phyloP scores from a whole-genome alignment of 2,329 filamentous ascomycete genomes.

The Sporothrix dimorphospora region DNA sequence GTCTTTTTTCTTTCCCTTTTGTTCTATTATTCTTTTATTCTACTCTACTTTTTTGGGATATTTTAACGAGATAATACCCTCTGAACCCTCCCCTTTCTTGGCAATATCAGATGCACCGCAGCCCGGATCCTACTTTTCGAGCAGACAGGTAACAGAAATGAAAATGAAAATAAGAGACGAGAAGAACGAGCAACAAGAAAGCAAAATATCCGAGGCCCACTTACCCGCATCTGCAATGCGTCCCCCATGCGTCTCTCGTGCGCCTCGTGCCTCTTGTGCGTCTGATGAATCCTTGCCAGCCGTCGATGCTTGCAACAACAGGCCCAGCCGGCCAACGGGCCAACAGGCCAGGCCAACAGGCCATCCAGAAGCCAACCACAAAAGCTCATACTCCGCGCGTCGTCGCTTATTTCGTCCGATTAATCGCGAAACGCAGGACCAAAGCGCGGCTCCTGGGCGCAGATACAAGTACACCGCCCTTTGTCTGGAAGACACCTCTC shows the following conservation, averaged over 20 bases:
- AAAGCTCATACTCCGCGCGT: neutral
- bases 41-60: neutral
- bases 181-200: neutral
- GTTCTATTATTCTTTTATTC: no score
- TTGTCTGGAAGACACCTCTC: neutral
- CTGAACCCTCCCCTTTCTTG: no score
- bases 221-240: slow-evolving; percentile 18
- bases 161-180: neutral
- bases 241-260: slow-evolving; percentile 4
- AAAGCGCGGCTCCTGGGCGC: neutral
- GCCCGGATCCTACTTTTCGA: neutral
- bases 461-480: slow-evolving; percentile 2
- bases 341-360: slow-evolving; percentile 15
- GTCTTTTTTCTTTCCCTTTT: neutral
- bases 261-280: slow-evolving; percentile 9
- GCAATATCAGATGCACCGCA: neutral
- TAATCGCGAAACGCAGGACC: slow-evolving; percentile 22
- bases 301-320: neutral
- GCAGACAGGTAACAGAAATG: neutral
- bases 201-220: neutral
- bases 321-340: neutral
- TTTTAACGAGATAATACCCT: neutral
- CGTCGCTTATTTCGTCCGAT: slow-evolving; percentile 20
- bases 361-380: slow-evolving; percentile 11
- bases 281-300: neutral